Evolutionary conservation across 805 yeast species (phyloP), one percentile per base, ranked within the genome.

Genomic region (Yarrowia sp.): DNA sequence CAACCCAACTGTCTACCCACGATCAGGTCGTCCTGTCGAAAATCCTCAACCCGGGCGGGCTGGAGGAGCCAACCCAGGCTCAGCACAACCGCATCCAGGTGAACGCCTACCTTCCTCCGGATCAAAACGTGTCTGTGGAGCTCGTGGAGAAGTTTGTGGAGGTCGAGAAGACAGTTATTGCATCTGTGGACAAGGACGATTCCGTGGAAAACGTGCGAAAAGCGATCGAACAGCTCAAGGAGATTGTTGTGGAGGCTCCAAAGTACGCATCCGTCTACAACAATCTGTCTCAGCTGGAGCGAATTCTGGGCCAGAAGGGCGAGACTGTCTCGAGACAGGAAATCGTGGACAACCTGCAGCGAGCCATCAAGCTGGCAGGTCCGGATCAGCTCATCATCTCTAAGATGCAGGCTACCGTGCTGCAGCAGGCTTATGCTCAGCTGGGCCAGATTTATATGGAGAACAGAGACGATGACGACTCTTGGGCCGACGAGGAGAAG

Each of bases 221-320:
- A 19, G 33, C 71, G 71, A 1, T 21, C 65, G 38, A 63, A 27
- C 9, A 29, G 68, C 4, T 73, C 31, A 46, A 64, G 47, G 60
- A 18, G 6, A 62, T 73, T 27, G 62, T 73, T 6, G 51, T 21
- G 7, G 36, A 38, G 33, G 63, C 67, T n/a, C 74, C 75, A 8
- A 25, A 49, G 6, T 71, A 73, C 36, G 73, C 75, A 4, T 68
- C 73, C 2, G 75, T 70, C 4, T 72, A 73, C 65, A 72, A 71
- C 64, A 73, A 73, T 62, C 67, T 73, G 2, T 75, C 75, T 1
- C 76, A 73, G 63, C 53, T 67, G 12, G 46, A 42, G 6, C 33
- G 29, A 12, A 27, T 46, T 18, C 39, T 18, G 62, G 29, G 35
- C 21, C 16, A 65, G 65, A 41, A 46, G 10, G 24, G 38, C 5